Evolutionary conservation across 208 protist genomes (phyloP), one percentile per base, ranked within the genome.

Genomic region (Leishmania arabica): DNA sequence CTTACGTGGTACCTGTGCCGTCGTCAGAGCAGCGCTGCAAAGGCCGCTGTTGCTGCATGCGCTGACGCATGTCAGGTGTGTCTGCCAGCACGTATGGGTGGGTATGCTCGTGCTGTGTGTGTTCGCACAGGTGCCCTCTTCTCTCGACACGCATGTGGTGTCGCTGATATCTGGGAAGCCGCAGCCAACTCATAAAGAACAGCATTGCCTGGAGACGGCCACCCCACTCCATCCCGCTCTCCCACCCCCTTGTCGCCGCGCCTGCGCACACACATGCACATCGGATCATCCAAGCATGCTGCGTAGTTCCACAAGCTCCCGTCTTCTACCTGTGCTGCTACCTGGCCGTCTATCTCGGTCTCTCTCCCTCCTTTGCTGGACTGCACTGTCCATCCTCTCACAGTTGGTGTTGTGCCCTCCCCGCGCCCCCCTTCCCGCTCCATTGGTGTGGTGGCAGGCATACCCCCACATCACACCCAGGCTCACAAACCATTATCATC

Each of bases 51-150:
- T 64, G 58, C 5, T 64, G 58, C 27, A 31, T 64, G 58, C 58
- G 27, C 8, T 27, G 9, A 34, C 58, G 21, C 21, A 31, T 64
- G 27, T 0, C 58, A 31, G 21, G n/a, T 64, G 58, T 64, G 15
- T 13, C 45, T 51, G 27, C 24, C 68, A 73, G 34, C 40, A 37
- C 4, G 47, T 42, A 19, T 34, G 68, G 4, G 68, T 53, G 42
- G 54, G 68, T 73, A n/a, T 73, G 21, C 40, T 37, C 19, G 21
- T 73, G 68, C 62, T 68, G 34, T 45, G 65, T 69, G 65, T 69
- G 31, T 31, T 54, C 65, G 64, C 75, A n/a, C 58, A n/a, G 47
- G 82, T 66, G 51, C 71, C 62, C 45, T 70, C 49, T 81, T 40
- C 51, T 73, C 80, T 19, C 42, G 75, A 72, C 45, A 37, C 42